A percentile compares a stretch with the other conserved stretches of the same genome.
phyloP scores from a whole-genome alignment of 306 rosid genomes.

The Gynostemma pentaphyllum region DNA sequence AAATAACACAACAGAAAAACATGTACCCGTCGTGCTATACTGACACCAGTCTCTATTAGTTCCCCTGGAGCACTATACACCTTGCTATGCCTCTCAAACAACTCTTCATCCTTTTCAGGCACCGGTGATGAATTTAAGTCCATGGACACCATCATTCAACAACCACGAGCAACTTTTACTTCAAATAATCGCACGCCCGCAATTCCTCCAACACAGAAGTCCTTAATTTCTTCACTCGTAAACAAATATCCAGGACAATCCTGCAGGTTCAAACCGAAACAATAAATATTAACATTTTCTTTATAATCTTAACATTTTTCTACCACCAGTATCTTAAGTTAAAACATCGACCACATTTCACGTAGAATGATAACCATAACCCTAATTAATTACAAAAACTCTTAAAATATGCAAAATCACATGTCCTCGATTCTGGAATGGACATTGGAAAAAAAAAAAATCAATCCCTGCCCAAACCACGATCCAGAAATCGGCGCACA shows the following conservation, averaged over 20 bases:
- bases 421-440: not conserved
- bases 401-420: constrained; percentile 7
- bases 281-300: too few species aligned
- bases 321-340: not conserved
- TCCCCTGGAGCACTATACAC: constrained; percentile 56
- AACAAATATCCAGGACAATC: not conserved
- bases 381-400: constrained; percentile 17
- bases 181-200: constrained; percentile 12
- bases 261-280: constrained; percentile 7
- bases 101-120: constrained; percentile 92
- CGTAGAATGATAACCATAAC: constrained; percentile 16
- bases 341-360: not conserved
- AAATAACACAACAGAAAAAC: not conserved
- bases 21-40: constrained; percentile 85
- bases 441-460: too few species aligned
- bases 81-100: constrained; percentile 45
- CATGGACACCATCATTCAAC: constrained; percentile 87
- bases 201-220: constrained; percentile 10
- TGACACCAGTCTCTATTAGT: constrained; percentile 59
- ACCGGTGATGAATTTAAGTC: constrained; percentile 95
- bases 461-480: constrained; percentile 10
- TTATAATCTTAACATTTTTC: not conserved
- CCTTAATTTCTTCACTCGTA: not conserved
- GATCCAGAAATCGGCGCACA: too few species aligned
- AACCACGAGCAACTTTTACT: constrained; percentile 37